Evolutionary conservation across 495 filamentous ascomycete species (phyloP), one percentile per base, ranked within the genome.

Genomic region (Cercophora sp.): DNA sequence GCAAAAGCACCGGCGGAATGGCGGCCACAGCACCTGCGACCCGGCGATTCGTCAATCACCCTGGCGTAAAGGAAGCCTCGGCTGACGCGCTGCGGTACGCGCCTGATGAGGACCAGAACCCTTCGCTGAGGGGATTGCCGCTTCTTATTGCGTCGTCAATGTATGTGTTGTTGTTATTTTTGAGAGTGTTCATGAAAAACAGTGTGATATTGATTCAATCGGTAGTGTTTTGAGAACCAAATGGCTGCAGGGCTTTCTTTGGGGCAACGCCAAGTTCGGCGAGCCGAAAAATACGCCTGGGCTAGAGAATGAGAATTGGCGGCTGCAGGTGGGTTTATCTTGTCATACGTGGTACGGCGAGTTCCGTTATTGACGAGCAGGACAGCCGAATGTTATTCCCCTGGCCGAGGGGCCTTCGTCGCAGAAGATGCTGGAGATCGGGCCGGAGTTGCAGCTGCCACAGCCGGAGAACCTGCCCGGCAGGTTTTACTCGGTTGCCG

Each of bases 371-470:
- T 47, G 43, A 47, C 43, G n/a, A 15, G 20, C 2, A 8, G 35
- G 18, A 24, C 23, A 78, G 70, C 91, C 92, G n/a, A 86, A 87
- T 26, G 91, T 96, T 19, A 86, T 87, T 35, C 89, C 88, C 5
- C 63, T 86, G 42, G 52, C 60, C 5, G 40, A 64, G 25, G 55
- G 66, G 29, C 47, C 60, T 31, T 46, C 58, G 13, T 48, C 60
- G 8, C 42, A 62, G n/a, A 45, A 55, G 27, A 52, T 63, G 25
- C 57, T 70, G 3, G 53, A 62, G 18, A 47, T 77, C 24, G 65
- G 70, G 10, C 59, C 69, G 4, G 64, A 69, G 43, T 66, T 72
- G 16, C 60, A 45, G 24, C 51, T 60, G 10, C 67, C 57, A 11
- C 64, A 64, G 29, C 60, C 67, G 9, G 48, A 54, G 41, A 74